These are phyloP conservation scores for Phellinidium pouzarii DNA, from an alignment of 1,284 basidiomycete genomes.

Conservation along the genomic window DNA sequence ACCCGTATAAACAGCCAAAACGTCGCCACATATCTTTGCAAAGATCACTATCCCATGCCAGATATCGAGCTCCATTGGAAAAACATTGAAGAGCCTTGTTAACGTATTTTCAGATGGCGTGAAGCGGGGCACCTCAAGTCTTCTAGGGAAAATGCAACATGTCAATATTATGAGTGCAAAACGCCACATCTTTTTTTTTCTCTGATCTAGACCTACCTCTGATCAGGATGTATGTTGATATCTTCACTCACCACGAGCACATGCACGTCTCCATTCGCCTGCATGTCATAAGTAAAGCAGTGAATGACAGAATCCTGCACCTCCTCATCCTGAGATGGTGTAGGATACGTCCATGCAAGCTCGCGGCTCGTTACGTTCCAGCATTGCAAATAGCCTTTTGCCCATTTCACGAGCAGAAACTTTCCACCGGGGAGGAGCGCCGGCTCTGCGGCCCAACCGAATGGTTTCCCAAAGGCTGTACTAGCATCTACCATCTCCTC, in stretches of 20 bases:
- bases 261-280: slow-evolving; percentile 2
- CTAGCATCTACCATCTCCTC: not conserved
- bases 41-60: slow-evolving; percentile 1
- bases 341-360: slow-evolving; percentile 9
- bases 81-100: not conserved
- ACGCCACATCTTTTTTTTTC: no score
- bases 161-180: no score
- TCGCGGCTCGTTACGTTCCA: slow-evolving; percentile 6
- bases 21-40: slow-evolving; percentile 4
- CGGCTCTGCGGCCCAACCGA: slow-evolving; percentile 5
- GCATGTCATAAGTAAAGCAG: slow-evolving; percentile 7
- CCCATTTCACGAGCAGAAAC: slow-evolving; percentile 10
- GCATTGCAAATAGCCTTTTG: slow-evolving; percentile 10
- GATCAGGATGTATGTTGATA: not conserved
- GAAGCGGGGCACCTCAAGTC: no score
- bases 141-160: no score
- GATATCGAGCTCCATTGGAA: slow-evolving; percentile 1
- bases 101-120: no score
- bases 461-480: slow-evolving; percentile 3
- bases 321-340: not conserved
- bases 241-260: slow-evolving; percentile 3
- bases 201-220: no score
- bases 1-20: slow-evolving; percentile 7
- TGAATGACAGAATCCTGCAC: not conserved
- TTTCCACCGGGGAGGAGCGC: slow-evolving; percentile 10